Conservation (phyloP, 306 rosid genomes). For the Pueraria montana region DNA sequence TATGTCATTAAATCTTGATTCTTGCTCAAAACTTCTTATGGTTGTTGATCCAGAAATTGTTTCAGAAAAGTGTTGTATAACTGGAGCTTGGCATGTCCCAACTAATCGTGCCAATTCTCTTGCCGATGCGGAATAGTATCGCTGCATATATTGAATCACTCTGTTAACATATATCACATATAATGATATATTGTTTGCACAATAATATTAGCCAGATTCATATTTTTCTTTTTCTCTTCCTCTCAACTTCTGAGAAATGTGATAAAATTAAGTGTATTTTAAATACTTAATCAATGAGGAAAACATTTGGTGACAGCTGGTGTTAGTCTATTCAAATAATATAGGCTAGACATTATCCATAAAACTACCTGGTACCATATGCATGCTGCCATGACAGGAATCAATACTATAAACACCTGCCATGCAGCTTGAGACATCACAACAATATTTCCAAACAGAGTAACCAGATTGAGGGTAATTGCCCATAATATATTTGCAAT, state of each 20-base stretch:
- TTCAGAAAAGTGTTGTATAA: conserved; percentile 85
- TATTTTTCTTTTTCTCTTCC: background rate
- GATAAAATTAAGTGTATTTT: background rate
- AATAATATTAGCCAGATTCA: background rate
- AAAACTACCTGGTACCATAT: conserved; percentile 59
- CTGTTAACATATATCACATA: conserved; percentile 4
- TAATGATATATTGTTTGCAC: background rate
- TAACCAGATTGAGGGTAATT: background rate
- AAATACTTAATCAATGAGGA: background rate
- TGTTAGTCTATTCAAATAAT: background rate
- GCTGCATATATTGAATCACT: conserved; percentile 53
- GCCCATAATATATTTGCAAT: conserved; percentile 7
- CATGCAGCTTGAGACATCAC: conserved; percentile 54
- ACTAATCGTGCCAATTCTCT: conserved; percentile 79
- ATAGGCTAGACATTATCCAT: background rate
- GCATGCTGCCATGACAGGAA: conserved; percentile 58
- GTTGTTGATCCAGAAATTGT: conserved; percentile 84
- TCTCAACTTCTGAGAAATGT: background rate
- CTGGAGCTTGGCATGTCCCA: conserved; percentile 90
- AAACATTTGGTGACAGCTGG: background rate
- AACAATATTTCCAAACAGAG: conserved; percentile 42
- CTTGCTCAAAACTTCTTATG: conserved; percentile 83
- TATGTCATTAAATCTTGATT: conserved; percentile 69
- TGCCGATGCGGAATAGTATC: conserved; percentile 74
- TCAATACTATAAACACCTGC: conserved; percentile 50